Conservation (phyloP, 2,329 filamentous ascomycete species). For the Cadophora luteo-olivacea region DNA sequence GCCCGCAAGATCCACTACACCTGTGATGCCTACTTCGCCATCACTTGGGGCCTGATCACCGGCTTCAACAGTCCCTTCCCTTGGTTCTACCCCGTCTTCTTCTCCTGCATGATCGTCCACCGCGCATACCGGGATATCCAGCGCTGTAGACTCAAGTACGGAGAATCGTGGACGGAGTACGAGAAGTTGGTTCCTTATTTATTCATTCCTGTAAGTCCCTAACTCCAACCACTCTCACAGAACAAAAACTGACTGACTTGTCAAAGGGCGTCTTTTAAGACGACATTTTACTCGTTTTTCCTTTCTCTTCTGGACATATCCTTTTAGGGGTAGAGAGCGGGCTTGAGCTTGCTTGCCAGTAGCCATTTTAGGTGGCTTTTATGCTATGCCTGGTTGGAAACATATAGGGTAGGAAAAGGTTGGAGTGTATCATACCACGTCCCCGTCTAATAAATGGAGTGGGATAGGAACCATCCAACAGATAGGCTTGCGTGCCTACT, state of each 20-base stretch:
- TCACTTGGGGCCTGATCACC: slow-evolving; percentile 81
- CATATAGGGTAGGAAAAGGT: background rate
- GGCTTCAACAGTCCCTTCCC: slow-evolving; percentile 84
- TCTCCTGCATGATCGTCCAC: slow-evolving; percentile 79
- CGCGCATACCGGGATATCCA: slow-evolving; percentile 78
- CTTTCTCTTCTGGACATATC: slow-evolving; percentile 4
- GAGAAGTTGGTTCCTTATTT: slow-evolving; percentile 81
- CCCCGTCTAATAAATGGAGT: background rate
- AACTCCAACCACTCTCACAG: background rate
- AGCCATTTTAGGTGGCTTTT: background rate
- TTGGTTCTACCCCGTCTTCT: slow-evolving; percentile 90
- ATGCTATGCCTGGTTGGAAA: background rate
- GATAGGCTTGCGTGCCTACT: background rate
- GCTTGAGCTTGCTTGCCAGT: background rate
- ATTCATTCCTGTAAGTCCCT: slow-evolving; percentile 72
- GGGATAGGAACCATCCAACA: background rate
- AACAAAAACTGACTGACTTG: background rate
- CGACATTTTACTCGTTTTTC: background rate
- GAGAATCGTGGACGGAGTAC: slow-evolving; percentile 82
- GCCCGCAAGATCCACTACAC: slow-evolving; percentile 84
- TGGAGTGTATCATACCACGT: background rate
- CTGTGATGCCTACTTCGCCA: slow-evolving; percentile 79
- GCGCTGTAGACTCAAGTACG: slow-evolving; percentile 79
- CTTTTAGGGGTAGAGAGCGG: slow-evolving; percentile 12
- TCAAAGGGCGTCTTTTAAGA: slow-evolving; percentile 21